Percentiles rank a stretch among this genome's conserved stretches.
phyloP scores from a whole-genome alignment of 2,329 filamentous ascomycete genomes.

The Didymellaceae sp. region DNA sequence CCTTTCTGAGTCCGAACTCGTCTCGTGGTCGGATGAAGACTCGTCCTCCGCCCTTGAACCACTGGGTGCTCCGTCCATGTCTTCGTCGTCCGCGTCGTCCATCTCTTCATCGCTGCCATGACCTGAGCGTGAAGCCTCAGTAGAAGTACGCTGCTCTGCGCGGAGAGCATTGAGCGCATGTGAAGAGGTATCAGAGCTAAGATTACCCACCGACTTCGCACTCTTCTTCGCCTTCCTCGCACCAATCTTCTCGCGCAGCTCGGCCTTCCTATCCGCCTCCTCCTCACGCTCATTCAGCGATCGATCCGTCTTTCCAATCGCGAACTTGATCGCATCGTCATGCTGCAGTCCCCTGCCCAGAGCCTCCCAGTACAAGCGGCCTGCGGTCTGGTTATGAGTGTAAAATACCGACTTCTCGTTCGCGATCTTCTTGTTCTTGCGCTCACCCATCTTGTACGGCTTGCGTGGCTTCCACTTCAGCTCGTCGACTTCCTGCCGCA shows the following conservation, averaged over 20 bases:
- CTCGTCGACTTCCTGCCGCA: slow-evolving; percentile 26
- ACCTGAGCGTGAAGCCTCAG: too few relatives aligned
- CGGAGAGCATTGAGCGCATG: background rate
- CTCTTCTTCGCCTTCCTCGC: background rate
- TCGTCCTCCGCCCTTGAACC: background rate
- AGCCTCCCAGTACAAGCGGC: slow-evolving; percentile 27
- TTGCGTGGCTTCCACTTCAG: slow-evolving; percentile 28
- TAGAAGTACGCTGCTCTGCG: background rate
- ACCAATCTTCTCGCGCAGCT: background rate
- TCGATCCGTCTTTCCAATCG: slow-evolving; percentile 26
- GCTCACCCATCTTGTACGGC: slow-evolving; percentile 23
- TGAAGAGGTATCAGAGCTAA: background rate
- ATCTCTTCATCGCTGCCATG: background rate
- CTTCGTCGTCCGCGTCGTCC: background rate
- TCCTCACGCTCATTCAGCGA: slow-evolving; percentile 25
- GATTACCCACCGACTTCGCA: too few relatives aligned
- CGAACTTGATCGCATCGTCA: slow-evolving; percentile 23
- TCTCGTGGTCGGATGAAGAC: background rate
- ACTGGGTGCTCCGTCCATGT: background rate
- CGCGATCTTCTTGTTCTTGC: background rate
- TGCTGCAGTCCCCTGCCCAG: slow-evolving; percentile 16
- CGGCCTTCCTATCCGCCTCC: background rate
- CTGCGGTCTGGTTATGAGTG: slow-evolving; percentile 34
- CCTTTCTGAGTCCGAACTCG: background rate
- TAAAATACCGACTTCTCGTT: background rate